phyloP scores from a whole-genome alignment of 257 asterid genomes.

The Solanum sparsipilum region DNA sequence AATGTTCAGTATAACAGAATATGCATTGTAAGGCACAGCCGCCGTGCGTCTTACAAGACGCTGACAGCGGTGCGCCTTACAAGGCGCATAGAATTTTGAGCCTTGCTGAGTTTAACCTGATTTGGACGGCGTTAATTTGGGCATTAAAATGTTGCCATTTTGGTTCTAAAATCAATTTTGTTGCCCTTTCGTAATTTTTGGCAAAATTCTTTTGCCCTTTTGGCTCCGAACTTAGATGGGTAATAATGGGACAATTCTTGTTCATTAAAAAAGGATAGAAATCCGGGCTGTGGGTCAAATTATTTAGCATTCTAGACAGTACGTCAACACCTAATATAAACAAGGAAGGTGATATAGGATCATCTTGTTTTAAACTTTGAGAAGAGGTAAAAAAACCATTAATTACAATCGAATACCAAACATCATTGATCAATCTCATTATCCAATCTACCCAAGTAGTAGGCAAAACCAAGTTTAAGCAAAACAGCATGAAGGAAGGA shows the following conservation, averaged over 20 bases:
- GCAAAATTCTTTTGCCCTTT: too few species aligned
- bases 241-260: background rate
- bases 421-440: too few species aligned
- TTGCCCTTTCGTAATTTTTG: too few species aligned
- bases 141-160: too few species aligned
- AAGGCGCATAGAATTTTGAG: too few species aligned
- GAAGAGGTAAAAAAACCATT: background rate
- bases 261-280: background rate
- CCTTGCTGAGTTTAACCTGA: too few species aligned
- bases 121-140: too few species aligned
- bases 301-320: background rate
- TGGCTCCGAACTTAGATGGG: background rate
- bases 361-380: background rate
- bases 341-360: background rate
- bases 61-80: too few species aligned
- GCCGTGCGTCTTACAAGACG: too few species aligned
- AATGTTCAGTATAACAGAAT: too few species aligned
- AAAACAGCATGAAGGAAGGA: background rate
- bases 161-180: too few species aligned
- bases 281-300: background rate
- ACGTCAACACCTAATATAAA: background rate
- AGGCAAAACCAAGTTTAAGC: background rate
- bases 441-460: background rate
- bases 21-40: too few species aligned
- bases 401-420: background rate